Evolutionary conservation across 2,329 filamentous ascomycete species (phyloP).

Genomic region (Penicillium sp.): DNA sequence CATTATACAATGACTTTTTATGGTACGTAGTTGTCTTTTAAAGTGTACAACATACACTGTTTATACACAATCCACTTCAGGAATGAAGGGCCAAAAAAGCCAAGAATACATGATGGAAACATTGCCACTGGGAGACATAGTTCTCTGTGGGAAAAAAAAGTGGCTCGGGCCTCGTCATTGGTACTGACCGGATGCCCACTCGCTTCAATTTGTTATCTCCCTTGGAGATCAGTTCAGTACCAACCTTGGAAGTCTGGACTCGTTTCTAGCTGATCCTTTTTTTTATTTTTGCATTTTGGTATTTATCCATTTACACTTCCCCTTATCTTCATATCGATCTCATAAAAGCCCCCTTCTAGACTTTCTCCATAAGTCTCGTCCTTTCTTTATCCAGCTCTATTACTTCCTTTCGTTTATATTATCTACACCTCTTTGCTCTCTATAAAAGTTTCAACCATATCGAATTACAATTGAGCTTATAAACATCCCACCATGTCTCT

Average conservation of each 20-base stretch:
- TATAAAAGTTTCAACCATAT: neutral
- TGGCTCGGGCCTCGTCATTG: conserved; percentile 15
- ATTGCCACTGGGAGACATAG: conserved; percentile 18
- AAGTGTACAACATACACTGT: neutral
- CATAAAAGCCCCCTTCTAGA: conserved; percentile 19
- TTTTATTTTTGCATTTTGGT: conserved; percentile 4
- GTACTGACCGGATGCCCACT: conserved; percentile 24
- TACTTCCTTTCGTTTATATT: neutral
- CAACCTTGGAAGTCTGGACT: neutral
- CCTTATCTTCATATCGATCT: conserved; percentile 20
- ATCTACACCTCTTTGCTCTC: conserved; percentile 1
- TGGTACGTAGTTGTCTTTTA: neutral
- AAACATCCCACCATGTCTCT: conserved; percentile 31
- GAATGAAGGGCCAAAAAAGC: conserved; percentile 1
- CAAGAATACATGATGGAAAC: conserved; percentile 8
- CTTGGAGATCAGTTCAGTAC: conserved; percentile 5
- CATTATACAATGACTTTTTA: neutral
- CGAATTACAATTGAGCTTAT: conserved; percentile 4
- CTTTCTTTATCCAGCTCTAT: conserved; percentile 18
- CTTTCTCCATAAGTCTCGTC: conserved; percentile 22
- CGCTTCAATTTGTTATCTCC: conserved; percentile 19
- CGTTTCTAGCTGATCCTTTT: conserved; percentile 12
- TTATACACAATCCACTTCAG: neutral
- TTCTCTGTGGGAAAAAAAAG: conserved; percentile 9
- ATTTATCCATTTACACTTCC: conserved; percentile 9